Evolutionary conservation across 768 basidiomycete species (phyloP).

Genomic region (Xerocomellus chrysenteron): DNA sequence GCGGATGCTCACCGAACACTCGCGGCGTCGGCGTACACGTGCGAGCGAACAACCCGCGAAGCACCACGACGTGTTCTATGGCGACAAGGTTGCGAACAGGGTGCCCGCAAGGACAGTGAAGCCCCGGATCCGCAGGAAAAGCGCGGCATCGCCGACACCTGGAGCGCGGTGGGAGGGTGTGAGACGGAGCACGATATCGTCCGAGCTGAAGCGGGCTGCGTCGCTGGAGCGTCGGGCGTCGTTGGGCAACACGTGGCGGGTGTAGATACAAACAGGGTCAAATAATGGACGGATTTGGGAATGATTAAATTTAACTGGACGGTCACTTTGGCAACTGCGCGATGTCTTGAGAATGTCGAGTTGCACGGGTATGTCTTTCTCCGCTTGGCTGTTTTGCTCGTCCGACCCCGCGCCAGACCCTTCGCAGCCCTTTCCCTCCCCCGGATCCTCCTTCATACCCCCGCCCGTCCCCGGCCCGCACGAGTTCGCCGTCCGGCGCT

Average conservation of each 20-base stretch:
- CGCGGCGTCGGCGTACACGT: slow-evolving; percentile 19
- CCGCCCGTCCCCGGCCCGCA: slow-evolving; percentile 66
- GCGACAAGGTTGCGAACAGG: neutral
- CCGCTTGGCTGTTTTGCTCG: neutral
- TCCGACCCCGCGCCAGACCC: slow-evolving; percentile 33
- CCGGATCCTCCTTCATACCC: slow-evolving; percentile 65
- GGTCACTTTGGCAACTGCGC: slow-evolving; percentile 18
- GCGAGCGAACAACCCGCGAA: slow-evolving; percentile 20
- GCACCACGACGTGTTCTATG: slow-evolving; percentile 31
- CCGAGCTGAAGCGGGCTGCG: slow-evolving; percentile 30
- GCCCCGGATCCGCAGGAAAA: slow-evolving; percentile 15
- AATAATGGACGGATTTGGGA: slow-evolving; percentile 6
- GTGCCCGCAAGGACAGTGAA: slow-evolving; percentile 5
- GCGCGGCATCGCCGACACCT: slow-evolving; percentile 25
- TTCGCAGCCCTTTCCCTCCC: slow-evolving; percentile 55
- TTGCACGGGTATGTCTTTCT: slow-evolving; percentile 5
- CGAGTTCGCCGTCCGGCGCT: slow-evolving; percentile 56
- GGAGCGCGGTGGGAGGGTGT: slow-evolving; percentile 2
- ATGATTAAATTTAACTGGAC: neutral
- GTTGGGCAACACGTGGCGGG: slow-evolving; percentile 21
- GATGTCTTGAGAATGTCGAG: slow-evolving; percentile 2
- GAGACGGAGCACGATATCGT: slow-evolving; percentile 27
- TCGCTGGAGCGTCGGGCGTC: slow-evolving; percentile 27
- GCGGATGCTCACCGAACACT: slow-evolving; percentile 19
- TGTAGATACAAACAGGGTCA: slow-evolving; percentile 19